Conservation (phyloP, 495 filamentous ascomycete species). For the Neurospora terricola region DNA sequence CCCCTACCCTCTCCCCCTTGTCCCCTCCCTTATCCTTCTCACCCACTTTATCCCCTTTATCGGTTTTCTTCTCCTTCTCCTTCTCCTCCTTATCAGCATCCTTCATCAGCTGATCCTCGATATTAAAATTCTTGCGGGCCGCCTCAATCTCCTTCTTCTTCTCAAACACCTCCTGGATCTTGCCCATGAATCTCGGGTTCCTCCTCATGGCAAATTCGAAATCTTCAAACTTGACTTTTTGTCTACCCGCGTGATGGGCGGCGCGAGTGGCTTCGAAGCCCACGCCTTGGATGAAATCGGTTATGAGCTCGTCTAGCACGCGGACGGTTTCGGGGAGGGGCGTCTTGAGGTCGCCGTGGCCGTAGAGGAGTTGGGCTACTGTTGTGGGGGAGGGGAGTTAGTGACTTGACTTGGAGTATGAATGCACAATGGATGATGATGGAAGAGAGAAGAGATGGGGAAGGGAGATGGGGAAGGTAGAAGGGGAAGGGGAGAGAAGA, state of each 20-base stretch:
- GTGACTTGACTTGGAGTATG: too few species aligned
- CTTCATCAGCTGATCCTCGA: conserved; percentile 34
- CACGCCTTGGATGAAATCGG: conserved; percentile 80
- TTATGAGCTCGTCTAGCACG: conserved; percentile 87
- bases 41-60: neutral
- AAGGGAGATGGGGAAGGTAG: too few species aligned
- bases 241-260: conserved; percentile 71
- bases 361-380: conserved; percentile 79
- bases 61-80: conserved; percentile 12
- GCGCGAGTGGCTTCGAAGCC: conserved; percentile 78
- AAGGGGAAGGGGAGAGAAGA: too few species aligned
- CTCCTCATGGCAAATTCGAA: conserved; percentile 86
- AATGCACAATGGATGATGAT: neutral
- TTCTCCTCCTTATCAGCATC: conserved; percentile 33
- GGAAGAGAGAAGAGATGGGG: neutral
- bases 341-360: conserved; percentile 63
- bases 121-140: conserved; percentile 55
- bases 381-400: too few species aligned
- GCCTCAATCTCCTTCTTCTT: conserved; percentile 72
- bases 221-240: conserved; percentile 97
- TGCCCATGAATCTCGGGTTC: conserved; percentile 75
- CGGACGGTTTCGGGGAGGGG: conserved; percentile 76
- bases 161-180: conserved; percentile 76
- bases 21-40: neutral
- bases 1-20: neutral